These are phyloP conservation scores for Onygenales sp. DNA, from an alignment of 2,329 filamentous ascomycete genomes.

Conservation along the genomic window DNA sequence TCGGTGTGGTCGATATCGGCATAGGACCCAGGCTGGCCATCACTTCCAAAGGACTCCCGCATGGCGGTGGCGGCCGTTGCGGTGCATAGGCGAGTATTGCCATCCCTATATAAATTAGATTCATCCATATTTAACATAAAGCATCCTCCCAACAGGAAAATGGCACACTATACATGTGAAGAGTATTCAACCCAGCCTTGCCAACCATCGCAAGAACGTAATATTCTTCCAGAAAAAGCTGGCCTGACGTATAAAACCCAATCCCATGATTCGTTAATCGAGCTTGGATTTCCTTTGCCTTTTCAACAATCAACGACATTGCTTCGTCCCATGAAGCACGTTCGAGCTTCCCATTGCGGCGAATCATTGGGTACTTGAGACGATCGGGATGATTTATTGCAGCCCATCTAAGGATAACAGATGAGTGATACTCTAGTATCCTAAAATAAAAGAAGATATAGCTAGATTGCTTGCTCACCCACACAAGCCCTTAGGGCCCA, in stretches of 20 bases:
- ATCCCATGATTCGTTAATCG: constrained; percentile 29
- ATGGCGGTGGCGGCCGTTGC: constrained; percentile 31
- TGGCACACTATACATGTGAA: constrained; percentile 23
- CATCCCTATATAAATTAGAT: constrained; percentile 20
- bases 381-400: constrained; percentile 21
- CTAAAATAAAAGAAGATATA: not conserved
- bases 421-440: not conserved
- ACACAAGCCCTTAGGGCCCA: constrained; percentile 27
- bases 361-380: constrained; percentile 23
- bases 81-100: constrained; percentile 32
- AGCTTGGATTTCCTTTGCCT: constrained; percentile 20
- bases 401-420: constrained; percentile 17
- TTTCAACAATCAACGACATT: constrained; percentile 26
- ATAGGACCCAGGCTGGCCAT: constrained; percentile 30
- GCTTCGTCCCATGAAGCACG: constrained; percentile 30
- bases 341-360: constrained; percentile 25
- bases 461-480: constrained; percentile 14
- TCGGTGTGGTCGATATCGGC: constrained; percentile 28
- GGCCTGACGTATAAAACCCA: constrained; percentile 30
- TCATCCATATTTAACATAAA: not conserved
- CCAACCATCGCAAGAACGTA: constrained; percentile 30
- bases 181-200: constrained; percentile 28
- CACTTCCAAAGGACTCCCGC: constrained; percentile 29
- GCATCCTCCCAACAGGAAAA: not conserved
- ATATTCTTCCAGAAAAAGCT: constrained; percentile 32